Percentiles rank a stretch among this genome's conserved stretches.
Conservation (phyloP, 2,329 filamentous ascomycete species). For the Aciculosporium take region DNA sequence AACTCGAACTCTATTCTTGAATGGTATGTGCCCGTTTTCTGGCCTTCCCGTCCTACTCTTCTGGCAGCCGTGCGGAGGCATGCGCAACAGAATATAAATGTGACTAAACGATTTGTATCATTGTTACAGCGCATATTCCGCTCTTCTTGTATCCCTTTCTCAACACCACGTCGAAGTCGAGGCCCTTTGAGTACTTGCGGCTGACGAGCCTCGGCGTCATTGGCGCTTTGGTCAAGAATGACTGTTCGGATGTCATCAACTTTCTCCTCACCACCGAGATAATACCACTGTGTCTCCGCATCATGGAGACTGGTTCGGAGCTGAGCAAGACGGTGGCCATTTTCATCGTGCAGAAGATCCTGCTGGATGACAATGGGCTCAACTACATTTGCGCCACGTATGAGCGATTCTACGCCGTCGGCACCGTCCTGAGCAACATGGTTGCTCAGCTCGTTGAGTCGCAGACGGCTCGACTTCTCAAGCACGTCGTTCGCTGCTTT, state of each 20-base stretch:
- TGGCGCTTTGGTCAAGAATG: constrained; percentile 94
- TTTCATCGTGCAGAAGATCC: constrained; percentile 98
- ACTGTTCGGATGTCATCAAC: constrained; percentile 97
- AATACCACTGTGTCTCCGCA: constrained; percentile 89
- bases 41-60: too few relatives aligned
- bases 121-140: constrained; percentile 69
- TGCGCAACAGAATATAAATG: too few relatives aligned
- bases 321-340: constrained; percentile 98
- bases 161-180: constrained; percentile 95
- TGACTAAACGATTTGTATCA: constrained; percentile 4
- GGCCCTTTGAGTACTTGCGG: constrained; percentile 93
- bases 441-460: constrained; percentile 94
- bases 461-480: constrained; percentile 86
- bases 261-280: constrained; percentile 97
- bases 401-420: constrained; percentile 94
- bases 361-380: constrained; percentile 89
- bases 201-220: constrained; percentile 94
- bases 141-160: constrained; percentile 96
- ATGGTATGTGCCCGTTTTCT: constrained; percentile 44
- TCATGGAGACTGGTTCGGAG: constrained; percentile 98
- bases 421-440: constrained; percentile 97
- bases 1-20: constrained; percentile 83
- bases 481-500: constrained; percentile 96
- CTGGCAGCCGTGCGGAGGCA: too few relatives aligned
- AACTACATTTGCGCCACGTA: constrained; percentile 99